Conservation (phyloP, 2,329 filamentous ascomycete genomes). For the Penicillium brasilianum region DNA sequence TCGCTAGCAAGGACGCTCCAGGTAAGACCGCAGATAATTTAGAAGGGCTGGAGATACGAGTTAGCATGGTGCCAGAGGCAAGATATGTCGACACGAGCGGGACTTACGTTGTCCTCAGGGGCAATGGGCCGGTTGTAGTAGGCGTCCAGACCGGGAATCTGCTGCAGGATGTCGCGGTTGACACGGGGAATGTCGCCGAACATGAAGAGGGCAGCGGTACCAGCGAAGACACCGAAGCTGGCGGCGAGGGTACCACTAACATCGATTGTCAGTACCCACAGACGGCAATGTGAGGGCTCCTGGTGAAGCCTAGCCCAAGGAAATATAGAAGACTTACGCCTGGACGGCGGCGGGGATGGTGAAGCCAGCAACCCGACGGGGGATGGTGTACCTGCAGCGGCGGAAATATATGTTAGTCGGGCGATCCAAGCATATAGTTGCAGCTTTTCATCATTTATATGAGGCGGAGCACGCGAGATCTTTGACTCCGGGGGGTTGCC, state of each 20-base stretch:
- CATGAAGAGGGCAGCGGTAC: slow-evolving; percentile 67
- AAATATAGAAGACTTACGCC: slow-evolving; percentile 49
- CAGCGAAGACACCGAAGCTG: slow-evolving; percentile 62
- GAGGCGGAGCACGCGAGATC: background rate
- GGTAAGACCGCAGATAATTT: slow-evolving; percentile 33
- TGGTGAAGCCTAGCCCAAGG: background rate
- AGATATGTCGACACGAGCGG: background rate
- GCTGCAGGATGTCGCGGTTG: slow-evolving; percentile 65
- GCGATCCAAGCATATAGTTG: background rate
- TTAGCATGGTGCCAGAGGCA: slow-evolving; percentile 26
- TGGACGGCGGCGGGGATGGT: slow-evolving; percentile 47
- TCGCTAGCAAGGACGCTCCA: slow-evolving; percentile 15
- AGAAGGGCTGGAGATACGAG: slow-evolving; percentile 39
- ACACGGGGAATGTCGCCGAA: slow-evolving; percentile 68
- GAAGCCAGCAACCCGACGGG: slow-evolving; percentile 56
- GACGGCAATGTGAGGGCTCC: background rate
- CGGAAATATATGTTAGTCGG: slow-evolving; percentile 12
- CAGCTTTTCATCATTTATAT: background rate
- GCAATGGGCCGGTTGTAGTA: slow-evolving; percentile 64
- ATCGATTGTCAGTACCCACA: slow-evolving; percentile 25
- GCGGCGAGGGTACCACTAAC: slow-evolving; percentile 54
- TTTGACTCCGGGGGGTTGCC: background rate
- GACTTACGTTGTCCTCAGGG: slow-evolving; percentile 65
- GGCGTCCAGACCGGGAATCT: slow-evolving; percentile 62
- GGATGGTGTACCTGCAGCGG: slow-evolving; percentile 55